Conservation (phyloP, 805 yeast genomes). For the Teunomyces funiuensis region DNA sequence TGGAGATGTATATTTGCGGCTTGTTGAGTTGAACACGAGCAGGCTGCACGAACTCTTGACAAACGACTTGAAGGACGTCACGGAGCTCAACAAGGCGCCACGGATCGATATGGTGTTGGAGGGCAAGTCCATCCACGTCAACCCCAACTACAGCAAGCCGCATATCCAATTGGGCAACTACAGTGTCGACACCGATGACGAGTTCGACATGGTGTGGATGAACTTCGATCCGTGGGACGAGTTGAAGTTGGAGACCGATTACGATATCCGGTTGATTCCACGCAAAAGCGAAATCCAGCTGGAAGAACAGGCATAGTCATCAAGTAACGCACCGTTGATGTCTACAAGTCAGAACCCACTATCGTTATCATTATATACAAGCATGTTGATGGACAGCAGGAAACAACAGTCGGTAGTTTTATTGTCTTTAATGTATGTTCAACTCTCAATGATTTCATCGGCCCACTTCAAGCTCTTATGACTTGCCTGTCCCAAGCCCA, state of each 20-base stretch:
- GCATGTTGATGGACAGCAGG: no score
- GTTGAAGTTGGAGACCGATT: constrained; percentile 37
- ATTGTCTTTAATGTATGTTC: constrained; percentile 6
- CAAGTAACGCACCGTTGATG: not conserved
- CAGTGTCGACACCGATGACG: constrained; percentile 38
- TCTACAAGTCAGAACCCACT: no score
- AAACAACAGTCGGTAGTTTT: no score
- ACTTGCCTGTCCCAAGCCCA: constrained; percentile 15
- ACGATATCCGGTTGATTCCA: constrained; percentile 41
- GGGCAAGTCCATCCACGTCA: constrained; percentile 25
- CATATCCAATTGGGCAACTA: constrained; percentile 38
- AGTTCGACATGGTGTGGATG: constrained; percentile 43
- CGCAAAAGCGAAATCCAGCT: constrained; percentile 13
- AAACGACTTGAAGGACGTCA: constrained; percentile 29
- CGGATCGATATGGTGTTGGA: constrained; percentile 36
- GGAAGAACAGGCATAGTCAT: not conserved
- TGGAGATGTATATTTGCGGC: constrained; percentile 28
- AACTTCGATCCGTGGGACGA: constrained; percentile 49
- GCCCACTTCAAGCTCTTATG: constrained; percentile 37
- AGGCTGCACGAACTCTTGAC: constrained; percentile 20
- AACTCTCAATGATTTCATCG: constrained; percentile 32
- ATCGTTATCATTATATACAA: no score
- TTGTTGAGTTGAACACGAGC: constrained; percentile 23
- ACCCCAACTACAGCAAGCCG: constrained; percentile 34
- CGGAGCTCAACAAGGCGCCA: constrained; percentile 37